These are phyloP conservation scores for Cudoniella acicularis DNA, from an alignment of 495 filamentous ascomycete genomes.

Conservation along the genomic window DNA sequence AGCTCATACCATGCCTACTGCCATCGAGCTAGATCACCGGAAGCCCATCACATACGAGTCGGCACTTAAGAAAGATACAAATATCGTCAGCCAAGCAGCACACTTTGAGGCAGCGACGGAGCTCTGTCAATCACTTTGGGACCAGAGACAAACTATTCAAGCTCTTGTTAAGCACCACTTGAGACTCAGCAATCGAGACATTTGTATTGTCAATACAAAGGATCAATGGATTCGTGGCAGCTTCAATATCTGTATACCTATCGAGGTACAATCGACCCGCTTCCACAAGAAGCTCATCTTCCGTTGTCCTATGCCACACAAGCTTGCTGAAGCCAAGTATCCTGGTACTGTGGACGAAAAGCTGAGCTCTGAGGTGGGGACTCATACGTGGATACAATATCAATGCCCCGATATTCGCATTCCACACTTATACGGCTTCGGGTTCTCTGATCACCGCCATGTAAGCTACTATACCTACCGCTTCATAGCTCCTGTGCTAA, in stretches of 20 bases:
- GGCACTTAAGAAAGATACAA: not conserved
- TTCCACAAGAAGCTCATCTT: not conserved
- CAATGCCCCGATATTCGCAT: no score
- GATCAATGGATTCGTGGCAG: not conserved
- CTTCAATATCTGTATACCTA: slow-evolving; percentile 1
- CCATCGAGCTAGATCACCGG: not conserved
- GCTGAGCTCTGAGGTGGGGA: no score
- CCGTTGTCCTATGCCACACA: not conserved
- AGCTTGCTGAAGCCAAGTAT: no score
- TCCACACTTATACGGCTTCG: not conserved
- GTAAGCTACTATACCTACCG: slow-evolving; percentile 21
- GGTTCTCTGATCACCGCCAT: not conserved
- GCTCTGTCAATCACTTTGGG: not conserved
- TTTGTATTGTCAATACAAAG: not conserved
- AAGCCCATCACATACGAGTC: not conserved
- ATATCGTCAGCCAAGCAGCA: not conserved
- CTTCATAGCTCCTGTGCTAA: not conserved
- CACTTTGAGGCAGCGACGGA: not conserved
- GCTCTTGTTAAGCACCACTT: not conserved
- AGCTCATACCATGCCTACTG: no score
- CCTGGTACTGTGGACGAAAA: no score
- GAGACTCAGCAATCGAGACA: not conserved
- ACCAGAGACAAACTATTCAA: not conserved
- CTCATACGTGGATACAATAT: no score
- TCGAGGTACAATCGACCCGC: not conserved